Evolutionary conservation across 352 stramenopile genomes (phyloP), one percentile per base, ranked within the genome.

Genomic region (Phytophthora cryptogea): DNA sequence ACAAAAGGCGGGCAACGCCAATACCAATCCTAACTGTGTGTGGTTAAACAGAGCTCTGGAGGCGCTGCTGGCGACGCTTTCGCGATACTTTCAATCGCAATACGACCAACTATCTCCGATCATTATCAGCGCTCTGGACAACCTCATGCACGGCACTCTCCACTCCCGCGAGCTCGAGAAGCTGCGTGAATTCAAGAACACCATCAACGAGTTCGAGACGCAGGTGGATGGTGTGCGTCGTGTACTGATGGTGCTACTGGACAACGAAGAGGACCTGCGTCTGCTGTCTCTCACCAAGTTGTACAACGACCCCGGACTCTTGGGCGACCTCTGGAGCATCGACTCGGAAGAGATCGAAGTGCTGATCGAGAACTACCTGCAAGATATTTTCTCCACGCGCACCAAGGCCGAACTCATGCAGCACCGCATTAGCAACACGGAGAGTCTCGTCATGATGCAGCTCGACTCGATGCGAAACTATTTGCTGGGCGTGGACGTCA

Each of bases 221-320:
- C 79, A 86, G 50, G 79, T 91, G 32, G 75, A 86, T 27, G 70
- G 73, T 10, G 58, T 89, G 26, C 82, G 82, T 17, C 75, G 82
- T 1, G 70, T 76, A 16, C 52, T 91, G 3, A 89, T 91, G 79
- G 78, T 85, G 33, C 54, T 86, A 5, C 60, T 91, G 13, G 77
- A 91, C 53, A 89, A 86, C 51, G 82, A 91, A 66, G 78, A 88
- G 45, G 82, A 89, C 50, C 43, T 91, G 43, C 79, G 78, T 10
- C 41, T 89, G 47, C 60, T 91, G 33, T 87, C 88, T 31, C 66
- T 88, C 8, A 82, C 72, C 4, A 70, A 74, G 33, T 20, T 87
- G 17, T 63, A 87, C 50, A 47, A 83, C 23, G 70, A 78, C 4
- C 74, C 71, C 6, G 44, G 56, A 2, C 28, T 80, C 8, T 41